Conservation (phyloP, 208 protist species). For the Entamoeba moshkovskii region DNA sequence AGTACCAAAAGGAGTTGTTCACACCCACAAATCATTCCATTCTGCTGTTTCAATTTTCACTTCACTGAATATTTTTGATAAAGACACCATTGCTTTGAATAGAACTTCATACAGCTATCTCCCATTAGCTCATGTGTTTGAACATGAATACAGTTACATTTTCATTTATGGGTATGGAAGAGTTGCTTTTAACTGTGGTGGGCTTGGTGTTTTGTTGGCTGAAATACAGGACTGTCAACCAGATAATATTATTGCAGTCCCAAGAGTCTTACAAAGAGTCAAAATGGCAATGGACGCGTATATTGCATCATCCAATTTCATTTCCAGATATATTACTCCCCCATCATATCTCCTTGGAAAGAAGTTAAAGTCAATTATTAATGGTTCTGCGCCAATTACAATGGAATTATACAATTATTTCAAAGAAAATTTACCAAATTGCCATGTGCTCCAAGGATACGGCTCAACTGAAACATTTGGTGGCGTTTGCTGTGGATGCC, state of each 20-base stretch:
- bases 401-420: not conserved
- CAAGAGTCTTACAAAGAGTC: not conserved
- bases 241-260: not conserved
- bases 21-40: conserved; percentile 12
- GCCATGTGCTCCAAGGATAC: not conserved
- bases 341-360: not conserved
- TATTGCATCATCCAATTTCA: not conserved
- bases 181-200: not conserved
- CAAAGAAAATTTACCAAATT: not conserved
- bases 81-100: not conserved
- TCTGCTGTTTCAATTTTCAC: not conserved
- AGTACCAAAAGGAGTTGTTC: conserved; percentile 23
- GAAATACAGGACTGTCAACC: not conserved
- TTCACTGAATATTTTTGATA: not conserved
- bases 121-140: conserved; percentile 12
- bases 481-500: not conserved
- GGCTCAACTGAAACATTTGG: not conserved
- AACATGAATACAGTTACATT: not conserved
- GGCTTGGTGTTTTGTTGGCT: not conserved
- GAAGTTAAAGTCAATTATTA: not conserved
- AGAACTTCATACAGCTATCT: not conserved
- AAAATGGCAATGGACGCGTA: not conserved
- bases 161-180: not conserved
- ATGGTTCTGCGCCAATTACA: not conserved
- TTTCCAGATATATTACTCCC: not conserved